phyloP scores from a whole-genome alignment of 768 basidiomycete genomes.

The Lactarius vividus region DNA sequence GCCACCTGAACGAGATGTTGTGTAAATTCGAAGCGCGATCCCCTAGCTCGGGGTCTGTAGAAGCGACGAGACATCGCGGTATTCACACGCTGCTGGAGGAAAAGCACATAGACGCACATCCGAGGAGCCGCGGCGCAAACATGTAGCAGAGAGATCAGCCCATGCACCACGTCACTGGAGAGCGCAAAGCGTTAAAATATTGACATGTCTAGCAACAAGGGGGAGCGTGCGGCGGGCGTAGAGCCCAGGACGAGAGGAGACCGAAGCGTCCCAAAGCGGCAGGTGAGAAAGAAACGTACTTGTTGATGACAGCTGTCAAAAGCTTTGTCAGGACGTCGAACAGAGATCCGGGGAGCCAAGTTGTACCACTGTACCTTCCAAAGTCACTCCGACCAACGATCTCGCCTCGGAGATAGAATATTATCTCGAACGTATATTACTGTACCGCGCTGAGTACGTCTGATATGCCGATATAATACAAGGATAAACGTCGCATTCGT shows the following conservation, averaged over 20 bases:
- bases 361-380: slow-evolving; percentile 6
- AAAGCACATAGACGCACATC: neutral
- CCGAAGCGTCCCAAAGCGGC: slow-evolving; percentile 1
- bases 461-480: neutral
- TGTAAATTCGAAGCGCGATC: slow-evolving; percentile 4
- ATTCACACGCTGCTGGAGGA: slow-evolving; percentile 11
- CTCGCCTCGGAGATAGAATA: neutral
- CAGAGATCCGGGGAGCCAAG: slow-evolving; percentile 5
- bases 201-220: neutral
- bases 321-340: slow-evolving; percentile 6
- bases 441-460: neutral
- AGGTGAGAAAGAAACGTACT: slow-evolving; percentile 11
- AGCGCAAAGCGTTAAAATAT: neutral
- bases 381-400: neutral
- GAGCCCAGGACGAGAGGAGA: neutral
- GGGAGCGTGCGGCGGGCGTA: neutral
- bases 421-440: slow-evolving; percentile 6
- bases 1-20: neutral
- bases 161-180: neutral
- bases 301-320: slow-evolving; percentile 14
- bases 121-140: neutral
- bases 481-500: neutral
- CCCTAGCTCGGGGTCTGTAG: slow-evolving; percentile 13
- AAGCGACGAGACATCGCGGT: neutral
- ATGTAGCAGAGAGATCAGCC: neutral